These are phyloP conservation scores for Wickerhamomyces tratensis DNA, from an alignment of 805 yeast genomes.

Conservation along the genomic window DNA sequence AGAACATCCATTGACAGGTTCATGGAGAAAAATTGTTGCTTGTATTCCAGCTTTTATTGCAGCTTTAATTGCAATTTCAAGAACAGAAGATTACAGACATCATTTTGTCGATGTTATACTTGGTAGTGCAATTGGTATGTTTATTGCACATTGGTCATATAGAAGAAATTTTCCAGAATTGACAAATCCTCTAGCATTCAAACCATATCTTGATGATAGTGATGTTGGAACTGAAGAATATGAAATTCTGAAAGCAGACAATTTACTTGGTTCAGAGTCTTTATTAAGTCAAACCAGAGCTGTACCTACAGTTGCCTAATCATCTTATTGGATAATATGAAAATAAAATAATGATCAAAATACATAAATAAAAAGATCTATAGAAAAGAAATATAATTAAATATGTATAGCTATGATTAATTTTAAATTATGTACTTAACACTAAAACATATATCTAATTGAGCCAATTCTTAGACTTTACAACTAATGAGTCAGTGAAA, in stretches of 20 bases:
- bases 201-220: slow-evolving; percentile 30
- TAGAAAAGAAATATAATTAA: no score
- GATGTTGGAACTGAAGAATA: slow-evolving; percentile 23
- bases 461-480: no score
- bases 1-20: slow-evolving; percentile 38
- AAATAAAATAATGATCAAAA: no score
- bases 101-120: slow-evolving; percentile 77
- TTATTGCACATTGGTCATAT: slow-evolving; percentile 39
- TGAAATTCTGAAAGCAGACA: slow-evolving; percentile 10
- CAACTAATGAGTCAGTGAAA: no score
- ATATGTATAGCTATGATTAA: no score
- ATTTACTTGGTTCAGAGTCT: not conserved
- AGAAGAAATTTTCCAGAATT: slow-evolving; percentile 30
- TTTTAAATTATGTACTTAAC: no score
- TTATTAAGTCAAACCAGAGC: no score
- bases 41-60: slow-evolving; percentile 60
- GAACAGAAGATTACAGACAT: slow-evolving; percentile 91
- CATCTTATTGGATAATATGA: no score
- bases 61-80: slow-evolving; percentile 63
- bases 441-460: no score
- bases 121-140: slow-evolving; percentile 61
- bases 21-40: slow-evolving; percentile 52
- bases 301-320: no score
- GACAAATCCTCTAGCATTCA: slow-evolving; percentile 23
- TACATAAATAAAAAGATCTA: no score